Evolutionary conservation across 768 basidiomycete genomes (phyloP).

Genomic region (Hirschioporus abietinus): DNA sequence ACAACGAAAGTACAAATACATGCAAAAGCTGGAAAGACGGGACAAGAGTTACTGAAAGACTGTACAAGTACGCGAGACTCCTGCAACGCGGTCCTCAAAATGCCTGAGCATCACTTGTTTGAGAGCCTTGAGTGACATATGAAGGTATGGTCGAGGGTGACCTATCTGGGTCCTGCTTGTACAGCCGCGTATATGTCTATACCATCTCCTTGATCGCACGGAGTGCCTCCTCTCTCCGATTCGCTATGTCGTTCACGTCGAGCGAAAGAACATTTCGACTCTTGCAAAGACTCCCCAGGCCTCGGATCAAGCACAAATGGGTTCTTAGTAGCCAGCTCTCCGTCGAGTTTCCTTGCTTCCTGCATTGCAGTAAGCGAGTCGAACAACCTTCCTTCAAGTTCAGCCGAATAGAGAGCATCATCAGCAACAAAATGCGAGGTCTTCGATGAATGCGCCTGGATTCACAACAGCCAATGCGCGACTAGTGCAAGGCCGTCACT

Average conservation of each 20-base stretch:
- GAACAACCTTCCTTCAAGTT: neutral
- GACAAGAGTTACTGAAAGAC: too few relatives aligned
- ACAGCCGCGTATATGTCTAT: too few relatives aligned
- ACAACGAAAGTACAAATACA: too few relatives aligned
- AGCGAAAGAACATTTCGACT: too few relatives aligned
- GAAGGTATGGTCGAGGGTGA: neutral
- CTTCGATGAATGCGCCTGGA: neutral
- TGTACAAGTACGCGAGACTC: too few relatives aligned
- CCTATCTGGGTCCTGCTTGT: too few relatives aligned
- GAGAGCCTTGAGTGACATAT: slow-evolving; percentile 6
- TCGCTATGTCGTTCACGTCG: too few relatives aligned
- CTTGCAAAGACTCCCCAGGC: too few relatives aligned
- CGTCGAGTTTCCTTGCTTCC: slow-evolving; percentile 9
- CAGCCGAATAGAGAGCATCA: slow-evolving; percentile 3
- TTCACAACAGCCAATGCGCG: neutral
- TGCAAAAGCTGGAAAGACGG: too few relatives aligned
- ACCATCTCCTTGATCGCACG: too few relatives aligned
- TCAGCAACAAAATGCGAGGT: slow-evolving; percentile 10
- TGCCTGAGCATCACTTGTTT: slow-evolving; percentile 7
- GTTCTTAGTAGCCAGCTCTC: slow-evolving; percentile 7
- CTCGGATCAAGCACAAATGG: neutral
- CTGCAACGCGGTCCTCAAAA: neutral
- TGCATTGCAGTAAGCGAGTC: slow-evolving; percentile 8
- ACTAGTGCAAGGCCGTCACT: neutral
- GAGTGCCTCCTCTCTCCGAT: too few relatives aligned